phyloP scores from a whole-genome alignment of 2,329 filamentous ascomycete species.

The Leptosphaerulina australis region DNA sequence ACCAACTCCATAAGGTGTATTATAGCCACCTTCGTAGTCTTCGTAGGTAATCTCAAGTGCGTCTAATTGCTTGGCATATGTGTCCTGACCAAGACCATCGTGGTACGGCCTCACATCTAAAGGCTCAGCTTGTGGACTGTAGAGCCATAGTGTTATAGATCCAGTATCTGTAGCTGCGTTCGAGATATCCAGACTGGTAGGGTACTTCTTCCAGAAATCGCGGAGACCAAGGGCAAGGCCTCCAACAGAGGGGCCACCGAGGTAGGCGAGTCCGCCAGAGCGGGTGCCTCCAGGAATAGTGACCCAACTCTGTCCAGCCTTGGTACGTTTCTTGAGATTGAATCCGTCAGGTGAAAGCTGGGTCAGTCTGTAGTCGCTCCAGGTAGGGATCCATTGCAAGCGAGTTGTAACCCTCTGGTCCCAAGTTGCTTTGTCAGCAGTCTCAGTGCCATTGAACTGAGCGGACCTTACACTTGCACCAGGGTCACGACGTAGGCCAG shows the following conservation, averaged over 20 bases:
- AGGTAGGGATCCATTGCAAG: constrained; percentile 63
- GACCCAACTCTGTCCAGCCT: constrained; percentile 63
- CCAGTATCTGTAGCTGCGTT: constrained; percentile 58
- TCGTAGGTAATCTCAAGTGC: constrained; percentile 69
- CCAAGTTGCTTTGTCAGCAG: constrained; percentile 56
- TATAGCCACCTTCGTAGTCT: constrained; percentile 63
- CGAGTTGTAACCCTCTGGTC: constrained; percentile 54
- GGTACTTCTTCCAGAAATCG: constrained; percentile 69
- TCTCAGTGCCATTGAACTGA: constrained; percentile 57
- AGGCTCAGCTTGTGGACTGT: constrained; percentile 62
- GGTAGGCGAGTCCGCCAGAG: constrained; percentile 63
- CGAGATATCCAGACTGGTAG: constrained; percentile 62
- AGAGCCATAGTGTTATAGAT: constrained; percentile 65
- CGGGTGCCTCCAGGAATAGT: constrained; percentile 63
- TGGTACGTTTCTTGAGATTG: constrained; percentile 65
- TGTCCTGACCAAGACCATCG: constrained; percentile 62
- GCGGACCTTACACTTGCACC: constrained; percentile 56
- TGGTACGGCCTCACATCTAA: constrained; percentile 65
- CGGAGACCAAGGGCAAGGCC: constrained; percentile 64
- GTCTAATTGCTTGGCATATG: constrained; percentile 63
- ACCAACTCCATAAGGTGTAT: constrained; percentile 64
- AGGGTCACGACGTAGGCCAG: constrained; percentile 64
- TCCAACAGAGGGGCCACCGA: constrained; percentile 63
- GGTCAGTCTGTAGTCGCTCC: constrained; percentile 63
- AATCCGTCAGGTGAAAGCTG: constrained; percentile 67